Base-by-base conservation (phyloP, 2,329 filamentous ascomycete genomes). In the Alternaria brassicicola region DNA sequence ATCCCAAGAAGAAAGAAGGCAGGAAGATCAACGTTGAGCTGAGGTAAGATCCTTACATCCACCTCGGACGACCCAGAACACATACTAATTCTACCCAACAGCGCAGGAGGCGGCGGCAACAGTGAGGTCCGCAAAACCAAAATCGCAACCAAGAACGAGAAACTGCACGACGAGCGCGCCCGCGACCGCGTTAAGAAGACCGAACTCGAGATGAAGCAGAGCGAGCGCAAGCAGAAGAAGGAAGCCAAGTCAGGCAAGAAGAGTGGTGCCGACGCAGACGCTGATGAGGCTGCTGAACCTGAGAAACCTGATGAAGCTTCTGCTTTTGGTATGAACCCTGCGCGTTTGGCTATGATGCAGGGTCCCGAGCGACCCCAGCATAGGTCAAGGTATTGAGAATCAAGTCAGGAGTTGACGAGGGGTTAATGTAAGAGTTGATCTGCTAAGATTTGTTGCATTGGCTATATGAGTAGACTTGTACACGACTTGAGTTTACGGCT, bases 1-100 rank as follows among this genome's bases (percentile, higher is more conserved):
- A 85, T 52, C 81, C 81, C 35, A 81, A 80, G 69, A 81, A 74
- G 82, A 88, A 78, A 80, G 55, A 55, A 15, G 80, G 88, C 50
- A 84, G 94, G 68, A 90, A 89, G 78, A 96, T 98, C 71, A 97
- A 97, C 74, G 91, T 97, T 25, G 94, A 97, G 80, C 80, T 98
- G 66, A 97, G 93, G 85, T 92, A 78, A 26, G 46, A 4, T 35
- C 15, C 15, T 13, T 6, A 6, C 31, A n/a, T n/a, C 15, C 15
- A 35, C 7, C 10, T 17, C 25, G 7, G 13, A 38, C 10, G 9
- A 39, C n/a, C n/a, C n/a, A n/a, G 23, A 12, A 26, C 23, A 59
- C 45, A 59, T 63, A 58, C 59, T 62, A 55, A 67, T 50, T 26
- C 1, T 21, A 13, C 19, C 17, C 25, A 26, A 41, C 30, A 92